Conservation (phyloP, 2,329 filamentous ascomycete genomes). For the Aquanectria penicillioides region DNA sequence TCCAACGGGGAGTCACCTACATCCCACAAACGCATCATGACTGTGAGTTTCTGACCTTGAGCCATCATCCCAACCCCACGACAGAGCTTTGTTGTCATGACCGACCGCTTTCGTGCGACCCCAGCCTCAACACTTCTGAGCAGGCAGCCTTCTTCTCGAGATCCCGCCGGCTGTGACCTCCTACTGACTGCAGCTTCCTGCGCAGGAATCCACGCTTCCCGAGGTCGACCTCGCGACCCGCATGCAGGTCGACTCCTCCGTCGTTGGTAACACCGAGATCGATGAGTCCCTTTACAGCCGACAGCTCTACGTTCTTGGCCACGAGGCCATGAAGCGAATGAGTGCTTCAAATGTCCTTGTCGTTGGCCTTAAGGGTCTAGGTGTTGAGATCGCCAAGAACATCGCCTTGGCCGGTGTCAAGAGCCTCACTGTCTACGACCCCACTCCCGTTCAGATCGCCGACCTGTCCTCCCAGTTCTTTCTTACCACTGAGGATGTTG, state of each 20-base stretch:
- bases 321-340: conserved; percentile 98
- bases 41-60: conserved; percentile 57
- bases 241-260: conserved; percentile 73
- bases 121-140: neutral
- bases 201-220: conserved; percentile 62
- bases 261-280: conserved; percentile 67
- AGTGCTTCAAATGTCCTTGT: conserved; percentile 93
- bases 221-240: conserved; percentile 71
- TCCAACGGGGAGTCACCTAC: conserved; percentile 68
- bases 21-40: conserved; percentile 69
- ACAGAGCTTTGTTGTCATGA: conserved; percentile 10
- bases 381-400: conserved; percentile 99
- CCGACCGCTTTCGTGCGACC: conserved; percentile 2
- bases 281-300: conserved; percentile 79
- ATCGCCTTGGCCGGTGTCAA: conserved; percentile 98
- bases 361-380: conserved; percentile 90
- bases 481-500: conserved; percentile 86
- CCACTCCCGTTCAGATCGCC: conserved; percentile 81
- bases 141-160: neutral
- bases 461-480: conserved; percentile 99
- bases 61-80: neutral
- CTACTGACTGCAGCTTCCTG: conserved; percentile 19
- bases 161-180: neutral
- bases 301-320: conserved; percentile 76
- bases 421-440: conserved; percentile 93